Evolutionary conservation across 2,329 filamentous ascomycete species (phyloP), one percentile per base, ranked within the genome.

Genomic region (Colletotrichum lupini): DNA sequence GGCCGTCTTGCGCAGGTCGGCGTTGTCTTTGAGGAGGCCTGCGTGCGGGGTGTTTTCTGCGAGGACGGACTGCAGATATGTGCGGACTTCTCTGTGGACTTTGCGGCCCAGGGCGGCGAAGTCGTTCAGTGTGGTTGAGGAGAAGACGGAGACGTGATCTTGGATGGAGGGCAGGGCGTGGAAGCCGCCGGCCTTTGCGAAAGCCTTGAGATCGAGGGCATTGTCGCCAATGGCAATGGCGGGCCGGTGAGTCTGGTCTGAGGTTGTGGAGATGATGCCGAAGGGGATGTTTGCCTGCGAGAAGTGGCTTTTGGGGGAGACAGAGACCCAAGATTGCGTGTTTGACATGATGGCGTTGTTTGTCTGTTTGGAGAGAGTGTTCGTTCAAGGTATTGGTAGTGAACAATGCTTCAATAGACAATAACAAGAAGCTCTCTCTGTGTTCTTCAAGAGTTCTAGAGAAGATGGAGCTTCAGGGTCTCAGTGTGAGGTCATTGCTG

Each of bases 261-360:
- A 81, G 3, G 86, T 75, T 1, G 92, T 92, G 35, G 91, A 92
- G 79, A 97, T 94, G 84, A 97, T 91, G 78, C 94, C 94, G 79
- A 96, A 96, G 1, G 94, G 94, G 67, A 97, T 92, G 80, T 97
- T 97, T 78, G 92, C 90, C 64, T 96, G 84, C 9, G 93, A 94
- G 83, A 95, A 95, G 77, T 81, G 82, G 56, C 78, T 81, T 4
- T 80, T 77, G n/a, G 81, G 78, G n/a, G 80, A 75, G 22, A 85
- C 76, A 9, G 76, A 62, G 6, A 81, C 70, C 80, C 80, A 81
- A 49, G 80, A 81, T 28, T 30, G 59, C 11, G 53, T 61, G 46
- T 16, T 57, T 8, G 64, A 53, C 67, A 72, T 72, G 28, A 28
- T 32, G 62, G 53, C 30, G 46, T 6, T 37, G 46, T 9, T 52